Conservation (phyloP, 169 alveolate species). For the Babesia microti region DNA sequence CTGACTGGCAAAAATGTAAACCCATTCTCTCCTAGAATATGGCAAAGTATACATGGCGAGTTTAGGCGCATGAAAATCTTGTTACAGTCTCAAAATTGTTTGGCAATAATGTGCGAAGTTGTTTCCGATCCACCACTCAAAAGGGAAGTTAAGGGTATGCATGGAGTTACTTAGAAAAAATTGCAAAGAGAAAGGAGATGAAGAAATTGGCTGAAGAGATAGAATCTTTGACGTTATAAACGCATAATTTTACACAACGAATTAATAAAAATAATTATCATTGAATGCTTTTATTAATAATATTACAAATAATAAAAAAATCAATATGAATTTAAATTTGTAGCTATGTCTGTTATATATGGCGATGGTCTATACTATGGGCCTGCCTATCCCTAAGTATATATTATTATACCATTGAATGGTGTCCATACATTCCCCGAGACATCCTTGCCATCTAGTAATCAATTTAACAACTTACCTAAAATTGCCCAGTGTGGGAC, state of each 20-base stretch:
- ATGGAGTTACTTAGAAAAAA: not conserved
- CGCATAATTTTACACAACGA: not conserved
- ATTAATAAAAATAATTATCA: too few species aligned
- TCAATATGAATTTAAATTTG: too few species aligned
- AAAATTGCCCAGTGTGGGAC: too few species aligned
- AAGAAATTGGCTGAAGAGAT: not conserved
- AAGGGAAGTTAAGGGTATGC: constrained; percentile 3
- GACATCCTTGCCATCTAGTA: too few species aligned
- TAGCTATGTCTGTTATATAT: too few species aligned
- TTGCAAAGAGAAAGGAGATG: constrained; percentile 1
- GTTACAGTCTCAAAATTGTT: constrained; percentile 11
- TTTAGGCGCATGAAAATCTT: constrained; percentile 19
- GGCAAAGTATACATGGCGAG: constrained; percentile 43
- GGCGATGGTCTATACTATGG: too few species aligned
- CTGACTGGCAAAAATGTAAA: constrained; percentile 39
- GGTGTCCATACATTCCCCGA: too few species aligned
- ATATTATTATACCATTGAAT: too few species aligned
- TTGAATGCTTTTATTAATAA: too few species aligned
- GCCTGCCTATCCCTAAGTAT: too few species aligned
- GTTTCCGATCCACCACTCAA: constrained; percentile 6
- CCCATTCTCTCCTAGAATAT: constrained; percentile 36
- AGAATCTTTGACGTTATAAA: not conserved
- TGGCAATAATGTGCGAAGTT: constrained; percentile 6
- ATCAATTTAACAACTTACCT: too few species aligned
- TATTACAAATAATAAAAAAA: too few species aligned